Evolutionary conservation across 352 stramenopile genomes (phyloP), one percentile per base, ranked within the genome.

Genomic region (Aphanomyces cochlioides): DNA sequence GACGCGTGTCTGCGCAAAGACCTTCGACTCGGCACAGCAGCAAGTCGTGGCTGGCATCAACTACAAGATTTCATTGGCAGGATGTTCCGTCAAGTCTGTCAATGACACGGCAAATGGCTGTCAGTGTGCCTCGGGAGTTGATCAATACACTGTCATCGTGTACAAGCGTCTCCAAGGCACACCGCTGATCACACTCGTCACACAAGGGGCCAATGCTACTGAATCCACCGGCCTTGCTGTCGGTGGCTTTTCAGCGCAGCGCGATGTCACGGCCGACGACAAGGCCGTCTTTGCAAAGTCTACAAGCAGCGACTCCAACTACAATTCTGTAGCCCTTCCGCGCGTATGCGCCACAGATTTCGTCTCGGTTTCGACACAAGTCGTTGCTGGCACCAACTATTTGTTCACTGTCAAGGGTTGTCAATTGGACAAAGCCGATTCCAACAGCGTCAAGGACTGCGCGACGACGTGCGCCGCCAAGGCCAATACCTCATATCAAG

Each of bases 21-120:
- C 74, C 15, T 72, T 87, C 56, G 72, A 80, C 47, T 74, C 59
- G 47, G 75, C 79, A 10, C 34, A 76, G 45, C 75, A 70, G 40
- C 78, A 89, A 72, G 77, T 72, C 21, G 80, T 89, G 10, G 72
- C 75, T 15, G 81, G 81, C 56, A 86, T 79, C 60, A 85, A 87
- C 72, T 89, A 87, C 75, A 83, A 80, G 54, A 84, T 86, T 67
- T 48, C 81, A 13, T 67, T 86, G 19, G 66, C 75, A 3, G 81
- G 77, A 15, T 89, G 81, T 68, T 71, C 74, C 43, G 56, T 80
- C 34, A 53, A 19, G 15, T 34, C 34, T 0, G 64, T 36, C 7
- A 47, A 47, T 5, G 39, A 21, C 6, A 38, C 54, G 0, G 37
- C 48, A 5, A 4, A 47, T 7, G 21, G 7, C 13, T 70, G 64